phyloP scores from a whole-genome alignment of 768 basidiomycete species.

The Rhizopogon salebrosus region DNA sequence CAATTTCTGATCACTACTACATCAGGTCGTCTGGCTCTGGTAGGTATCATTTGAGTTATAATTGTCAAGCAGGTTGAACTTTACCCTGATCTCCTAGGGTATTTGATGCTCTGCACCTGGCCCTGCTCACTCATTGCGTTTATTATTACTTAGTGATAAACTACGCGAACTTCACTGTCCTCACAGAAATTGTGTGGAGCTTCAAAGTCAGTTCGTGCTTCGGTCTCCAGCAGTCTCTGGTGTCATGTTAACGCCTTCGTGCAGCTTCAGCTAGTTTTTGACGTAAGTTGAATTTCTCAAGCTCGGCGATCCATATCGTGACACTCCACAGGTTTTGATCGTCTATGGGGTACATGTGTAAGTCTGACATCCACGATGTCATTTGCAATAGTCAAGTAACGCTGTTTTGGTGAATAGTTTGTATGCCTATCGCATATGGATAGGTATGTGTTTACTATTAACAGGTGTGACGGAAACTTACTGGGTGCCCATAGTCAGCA shows the following conservation, averaged over 20 bases:
- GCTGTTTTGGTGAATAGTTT: not conserved
- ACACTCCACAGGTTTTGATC: not conserved
- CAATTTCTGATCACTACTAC: not conserved
- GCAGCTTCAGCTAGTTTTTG: not conserved
- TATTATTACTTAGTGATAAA: slow-evolving; percentile 33
- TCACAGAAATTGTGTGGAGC: slow-evolving; percentile 26
- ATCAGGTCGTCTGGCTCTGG: slow-evolving; percentile 4
- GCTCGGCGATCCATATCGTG: not conserved
- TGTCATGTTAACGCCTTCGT: not conserved
- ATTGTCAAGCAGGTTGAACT: not conserved
- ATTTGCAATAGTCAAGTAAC: not conserved
- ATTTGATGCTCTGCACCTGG: slow-evolving; percentile 31
- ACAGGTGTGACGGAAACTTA: not conserved
- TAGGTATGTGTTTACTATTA: not conserved
- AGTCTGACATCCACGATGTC: not conserved
- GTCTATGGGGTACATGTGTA: not conserved
- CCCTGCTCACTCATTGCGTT: slow-evolving; percentile 27
- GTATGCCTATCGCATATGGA: slow-evolving; percentile 1
- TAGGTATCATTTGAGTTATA: slow-evolving; percentile 5
- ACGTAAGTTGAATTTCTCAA: not conserved
- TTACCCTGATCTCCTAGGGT: slow-evolving; percentile 20
- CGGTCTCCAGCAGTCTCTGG: not conserved
- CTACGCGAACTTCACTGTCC: slow-evolving; percentile 23
- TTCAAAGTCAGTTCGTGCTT: not conserved
- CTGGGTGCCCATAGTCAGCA: not conserved